Evolutionary conservation across 768 basidiomycete genomes (phyloP), one percentile per base, ranked within the genome.

Genomic region (Calocera cornea): DNA sequence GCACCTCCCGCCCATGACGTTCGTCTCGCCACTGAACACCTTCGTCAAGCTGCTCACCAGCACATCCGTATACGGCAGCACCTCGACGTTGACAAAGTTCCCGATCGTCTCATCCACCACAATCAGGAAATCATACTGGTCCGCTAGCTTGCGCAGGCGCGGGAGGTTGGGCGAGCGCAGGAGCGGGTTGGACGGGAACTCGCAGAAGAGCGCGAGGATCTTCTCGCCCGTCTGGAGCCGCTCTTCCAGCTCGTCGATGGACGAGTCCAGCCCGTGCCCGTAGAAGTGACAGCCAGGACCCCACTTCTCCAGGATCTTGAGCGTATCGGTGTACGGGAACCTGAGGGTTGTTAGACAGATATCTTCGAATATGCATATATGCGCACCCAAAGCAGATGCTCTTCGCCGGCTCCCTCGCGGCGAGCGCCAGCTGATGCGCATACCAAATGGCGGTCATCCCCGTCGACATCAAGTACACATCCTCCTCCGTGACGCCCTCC

Each of bases 1-100:
- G 65, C 72, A 95, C 95, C 90, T 91, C 74, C 95, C 95, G 50
- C 95, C 95, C 95, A 98, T 97, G 64, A 95, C 92, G 73, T 99
- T 97, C 41, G 87, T 84, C 66, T 90, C 88, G 1, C 95, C 95
- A 70, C 92, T 94, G 79, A 99, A 98, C 33, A 98, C 82, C 79
- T 98, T 98, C 24, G 90, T 88, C 73, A 97, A 77, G 78, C 92
- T 95, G 72, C 91, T 93, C 44, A 87, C 94, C 8, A 95, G 87
- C 31, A 99, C 83, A 74, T 98, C 95, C 10, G 87, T 89, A 69
- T 85, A 90, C 17, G 86, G 87, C 1, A 95, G 79, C 2, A 93
- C 87, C 71, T 95, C 88, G 36, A 97, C 92, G 70, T 97, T 99
- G 70, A 90, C 83, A 69, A 95, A 92, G 74, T 93, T 97, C 11